A percentile compares a stretch with the other conserved stretches of the same genome.
phyloP scores from a whole-genome alignment of 2,329 filamentous ascomycete genomes.

The Penicillium sp. region DNA sequence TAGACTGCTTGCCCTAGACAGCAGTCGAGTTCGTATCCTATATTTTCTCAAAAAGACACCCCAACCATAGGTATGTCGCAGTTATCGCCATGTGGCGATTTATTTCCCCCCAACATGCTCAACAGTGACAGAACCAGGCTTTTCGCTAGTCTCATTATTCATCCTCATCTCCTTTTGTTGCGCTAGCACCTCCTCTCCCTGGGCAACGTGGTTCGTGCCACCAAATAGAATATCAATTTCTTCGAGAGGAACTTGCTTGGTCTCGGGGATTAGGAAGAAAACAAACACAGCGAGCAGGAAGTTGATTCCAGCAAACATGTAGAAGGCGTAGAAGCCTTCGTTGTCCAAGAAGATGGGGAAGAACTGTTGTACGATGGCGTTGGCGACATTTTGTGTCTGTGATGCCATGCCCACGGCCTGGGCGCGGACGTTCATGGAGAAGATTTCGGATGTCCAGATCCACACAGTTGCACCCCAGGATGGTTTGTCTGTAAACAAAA shows the following conservation, averaged over 20 bases:
- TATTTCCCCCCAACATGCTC: slow-evolving; percentile 22
- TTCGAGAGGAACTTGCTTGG: slow-evolving; percentile 46
- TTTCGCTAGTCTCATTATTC: slow-evolving; percentile 13
- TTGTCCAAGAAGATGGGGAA: slow-evolving; percentile 68
- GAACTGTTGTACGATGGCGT: slow-evolving; percentile 69
- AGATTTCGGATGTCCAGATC: slow-evolving; percentile 71
- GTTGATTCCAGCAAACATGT: slow-evolving; percentile 58
- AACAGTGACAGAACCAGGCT: slow-evolving; percentile 23
- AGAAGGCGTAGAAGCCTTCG: slow-evolving; percentile 57
- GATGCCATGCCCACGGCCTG: slow-evolving; percentile 70
- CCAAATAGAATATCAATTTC: slow-evolving; percentile 43
- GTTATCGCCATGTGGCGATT: background rate
- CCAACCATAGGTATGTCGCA: background rate
- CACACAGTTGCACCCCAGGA: slow-evolving; percentile 70
- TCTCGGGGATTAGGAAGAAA: slow-evolving; percentile 56
- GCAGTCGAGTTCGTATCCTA: background rate
- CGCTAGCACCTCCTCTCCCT: slow-evolving; percentile 35
- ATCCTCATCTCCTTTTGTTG: slow-evolving; percentile 23
- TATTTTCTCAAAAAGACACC: slow-evolving; percentile 1
- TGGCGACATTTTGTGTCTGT: slow-evolving; percentile 65
- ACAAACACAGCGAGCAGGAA: slow-evolving; percentile 54
- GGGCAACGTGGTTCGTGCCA: slow-evolving; percentile 38
- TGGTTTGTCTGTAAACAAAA: slow-evolving; percentile 57
- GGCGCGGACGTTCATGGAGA: slow-evolving; percentile 71
- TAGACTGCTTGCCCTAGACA: background rate